Conservation (phyloP, 2,329 filamentous ascomycete genomes). For the Sporothrix dimorphospora region DNA sequence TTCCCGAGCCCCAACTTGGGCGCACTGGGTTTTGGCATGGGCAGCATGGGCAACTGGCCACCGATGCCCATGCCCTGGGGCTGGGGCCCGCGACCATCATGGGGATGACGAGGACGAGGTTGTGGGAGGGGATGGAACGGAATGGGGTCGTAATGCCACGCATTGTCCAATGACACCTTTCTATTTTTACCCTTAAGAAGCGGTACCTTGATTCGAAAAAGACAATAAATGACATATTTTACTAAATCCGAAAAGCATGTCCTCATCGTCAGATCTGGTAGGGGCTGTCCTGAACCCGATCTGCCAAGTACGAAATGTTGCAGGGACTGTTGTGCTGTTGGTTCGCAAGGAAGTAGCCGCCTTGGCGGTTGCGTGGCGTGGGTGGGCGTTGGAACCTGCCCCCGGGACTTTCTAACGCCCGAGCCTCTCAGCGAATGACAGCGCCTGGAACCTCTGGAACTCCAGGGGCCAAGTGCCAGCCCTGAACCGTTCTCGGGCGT, state of each 20-base stretch:
- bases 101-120: background rate
- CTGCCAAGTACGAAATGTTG: background rate
- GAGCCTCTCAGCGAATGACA: background rate
- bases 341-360: background rate
- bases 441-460: background rate
- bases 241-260: no score
- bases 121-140: no score
- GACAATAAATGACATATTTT: no score
- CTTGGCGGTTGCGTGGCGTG: background rate
- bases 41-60: conserved; percentile 12
- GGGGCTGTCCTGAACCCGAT: background rate
- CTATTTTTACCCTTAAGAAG: no score
- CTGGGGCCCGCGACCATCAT: background rate
- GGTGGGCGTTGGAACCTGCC: background rate
- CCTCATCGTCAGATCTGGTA: background rate
- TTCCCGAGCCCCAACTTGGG: conserved; percentile 1
- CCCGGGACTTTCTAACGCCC: background rate
- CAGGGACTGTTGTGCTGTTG: background rate
- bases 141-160: no score
- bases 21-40: background rate
- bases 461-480: background rate
- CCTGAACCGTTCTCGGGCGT: background rate
- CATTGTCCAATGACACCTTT: no score
- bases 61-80: conserved; percentile 2
- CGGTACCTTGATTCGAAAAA: no score